phyloP scores from a whole-genome alignment of 495 filamentous ascomycete genomes.

The Staphylotrichum longicolle region DNA sequence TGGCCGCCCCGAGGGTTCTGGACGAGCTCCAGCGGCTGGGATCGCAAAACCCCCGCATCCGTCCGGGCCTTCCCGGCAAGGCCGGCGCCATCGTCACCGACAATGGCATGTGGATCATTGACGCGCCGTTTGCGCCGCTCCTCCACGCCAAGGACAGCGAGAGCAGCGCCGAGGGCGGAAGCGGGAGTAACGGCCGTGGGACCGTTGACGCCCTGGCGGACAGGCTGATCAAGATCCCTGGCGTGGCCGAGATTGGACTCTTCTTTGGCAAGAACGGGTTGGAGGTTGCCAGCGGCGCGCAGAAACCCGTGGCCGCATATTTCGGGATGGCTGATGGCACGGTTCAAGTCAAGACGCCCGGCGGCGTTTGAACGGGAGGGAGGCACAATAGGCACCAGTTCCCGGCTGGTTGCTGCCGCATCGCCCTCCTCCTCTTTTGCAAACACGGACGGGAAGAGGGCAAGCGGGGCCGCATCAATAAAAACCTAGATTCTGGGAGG shows the following conservation, averaged over 20 bases:
- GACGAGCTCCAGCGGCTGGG: constrained; percentile 67
- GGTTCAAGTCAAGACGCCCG: constrained; percentile 43
- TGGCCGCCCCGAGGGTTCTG: constrained; percentile 70
- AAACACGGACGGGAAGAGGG: no score
- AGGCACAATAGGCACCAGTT: not conserved
- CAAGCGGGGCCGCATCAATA: no score
- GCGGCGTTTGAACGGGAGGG: constrained; percentile 40
- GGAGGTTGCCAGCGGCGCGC: constrained; percentile 65
- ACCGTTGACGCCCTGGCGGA: constrained; percentile 70
- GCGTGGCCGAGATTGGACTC: constrained; percentile 88
- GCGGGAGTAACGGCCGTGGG: constrained; percentile 61
- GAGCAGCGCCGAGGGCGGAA: constrained; percentile 37
- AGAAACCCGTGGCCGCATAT: constrained; percentile 90
- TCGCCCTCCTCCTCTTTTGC: not conserved
- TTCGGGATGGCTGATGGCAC: constrained; percentile 78
- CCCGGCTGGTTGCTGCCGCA: no score
- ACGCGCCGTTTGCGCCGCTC: constrained; percentile 78
- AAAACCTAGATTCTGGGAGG: no score
- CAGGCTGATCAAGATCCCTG: constrained; percentile 75
- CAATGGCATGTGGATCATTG: constrained; percentile 90
- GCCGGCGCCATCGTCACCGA: constrained; percentile 85
- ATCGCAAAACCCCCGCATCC: constrained; percentile 62
- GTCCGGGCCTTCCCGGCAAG: constrained; percentile 65
- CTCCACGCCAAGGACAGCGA: constrained; percentile 56
- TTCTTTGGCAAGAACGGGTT: constrained; percentile 77